These are phyloP conservation scores for Solanum piurae DNA, from an alignment of 257 asterid genomes.

Conservation along the genomic window DNA sequence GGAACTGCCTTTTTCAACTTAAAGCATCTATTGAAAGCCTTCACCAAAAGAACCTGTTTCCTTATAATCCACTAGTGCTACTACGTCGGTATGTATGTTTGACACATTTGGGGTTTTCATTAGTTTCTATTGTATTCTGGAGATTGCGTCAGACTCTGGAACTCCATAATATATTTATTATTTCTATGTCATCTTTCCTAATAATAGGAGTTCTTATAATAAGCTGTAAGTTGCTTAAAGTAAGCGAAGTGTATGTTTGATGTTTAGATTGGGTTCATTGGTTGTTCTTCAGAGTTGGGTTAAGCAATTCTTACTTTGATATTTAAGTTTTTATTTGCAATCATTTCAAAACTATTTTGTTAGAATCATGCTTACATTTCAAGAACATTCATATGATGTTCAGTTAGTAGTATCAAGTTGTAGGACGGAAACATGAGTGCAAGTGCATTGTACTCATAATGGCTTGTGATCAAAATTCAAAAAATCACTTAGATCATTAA, in stretches of 20 bases:
- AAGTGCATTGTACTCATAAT: not conserved
- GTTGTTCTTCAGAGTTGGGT: not conserved
- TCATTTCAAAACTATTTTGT: not conserved
- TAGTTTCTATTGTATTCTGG: not conserved
- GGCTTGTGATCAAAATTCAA: not conserved
- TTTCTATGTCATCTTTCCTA: not conserved
- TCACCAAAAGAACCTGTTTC: slow-evolving; percentile 62
- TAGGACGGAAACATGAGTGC: not conserved
- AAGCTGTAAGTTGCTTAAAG: not conserved
- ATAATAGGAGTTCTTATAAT: not conserved
- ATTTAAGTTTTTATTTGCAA: not conserved
- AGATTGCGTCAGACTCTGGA: not conserved
- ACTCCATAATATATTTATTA: not conserved
- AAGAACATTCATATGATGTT: not conserved
- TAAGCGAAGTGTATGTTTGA: not conserved
- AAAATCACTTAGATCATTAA: not conserved
- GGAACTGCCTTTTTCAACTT: slow-evolving; percentile 59
- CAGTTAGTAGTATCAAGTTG: not conserved
- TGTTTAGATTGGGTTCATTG: not conserved
- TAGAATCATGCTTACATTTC: not conserved
- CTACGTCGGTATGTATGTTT: slow-evolving; percentile 47
- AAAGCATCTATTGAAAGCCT: slow-evolving; percentile 53
- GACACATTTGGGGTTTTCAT: not conserved
- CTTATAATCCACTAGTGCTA: slow-evolving; percentile 76
- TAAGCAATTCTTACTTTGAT: not conserved